Conservation (phyloP, 768 basidiomycete genomes). For the Artomyces pyxidatus region DNA sequence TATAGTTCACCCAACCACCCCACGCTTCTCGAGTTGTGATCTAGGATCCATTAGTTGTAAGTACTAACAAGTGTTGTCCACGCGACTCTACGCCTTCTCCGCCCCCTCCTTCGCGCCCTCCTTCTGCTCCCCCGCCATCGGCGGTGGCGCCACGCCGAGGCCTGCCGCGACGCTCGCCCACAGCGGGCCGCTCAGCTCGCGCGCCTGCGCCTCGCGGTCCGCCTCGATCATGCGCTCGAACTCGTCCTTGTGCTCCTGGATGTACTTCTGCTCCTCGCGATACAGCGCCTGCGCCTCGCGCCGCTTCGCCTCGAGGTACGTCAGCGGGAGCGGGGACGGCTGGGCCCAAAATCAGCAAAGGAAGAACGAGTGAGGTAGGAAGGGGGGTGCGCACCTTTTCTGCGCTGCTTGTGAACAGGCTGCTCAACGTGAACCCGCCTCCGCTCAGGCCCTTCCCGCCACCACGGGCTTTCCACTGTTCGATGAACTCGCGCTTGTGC, state of each 20-base stretch:
- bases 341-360: conserved; percentile 14
- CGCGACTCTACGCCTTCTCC: neutral
- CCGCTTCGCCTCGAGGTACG: conserved; percentile 46
- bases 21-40: neutral
- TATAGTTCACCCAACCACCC: too few relatives aligned
- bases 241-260: conserved; percentile 40
- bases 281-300: conserved; percentile 43
- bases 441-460: conserved; percentile 26
- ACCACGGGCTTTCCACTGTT: conserved; percentile 62
- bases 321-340: conserved; percentile 31
- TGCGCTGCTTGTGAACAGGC: conserved; percentile 31
- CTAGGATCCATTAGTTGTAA: neutral
- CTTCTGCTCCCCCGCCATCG: conserved; percentile 1
- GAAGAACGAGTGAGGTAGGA: neutral
- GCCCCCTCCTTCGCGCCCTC: neutral
- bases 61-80: conserved; percentile 1
- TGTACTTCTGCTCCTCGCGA: conserved; percentile 45
- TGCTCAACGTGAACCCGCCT: conserved; percentile 36
- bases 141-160: conserved; percentile 11
- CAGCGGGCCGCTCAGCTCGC: conserved; percentile 38
- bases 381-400: conserved; percentile 21
- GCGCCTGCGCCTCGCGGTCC: conserved; percentile 39
- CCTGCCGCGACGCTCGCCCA: conserved; percentile 13
- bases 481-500: conserved; percentile 66
- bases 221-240: conserved; percentile 46